Conservation (phyloP, 2,329 filamentous ascomycete species). For the Xylariaceae sp. region DNA sequence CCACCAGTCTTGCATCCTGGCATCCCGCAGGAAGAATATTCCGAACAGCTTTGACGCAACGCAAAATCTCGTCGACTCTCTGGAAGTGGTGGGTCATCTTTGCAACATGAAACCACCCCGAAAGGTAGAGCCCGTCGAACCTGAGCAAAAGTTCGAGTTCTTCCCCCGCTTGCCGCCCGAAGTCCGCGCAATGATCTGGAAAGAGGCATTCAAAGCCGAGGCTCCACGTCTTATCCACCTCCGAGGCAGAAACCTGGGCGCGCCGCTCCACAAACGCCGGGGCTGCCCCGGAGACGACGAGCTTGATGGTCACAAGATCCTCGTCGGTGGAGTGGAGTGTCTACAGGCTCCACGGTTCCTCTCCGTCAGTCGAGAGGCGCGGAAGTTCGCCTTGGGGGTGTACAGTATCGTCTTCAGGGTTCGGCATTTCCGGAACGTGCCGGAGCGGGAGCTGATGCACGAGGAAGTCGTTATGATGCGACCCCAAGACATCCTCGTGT, state of each 20-base stretch:
- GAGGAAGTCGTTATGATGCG: conserved; percentile 6
- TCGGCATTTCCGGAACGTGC: too few species aligned
- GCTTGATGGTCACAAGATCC: background rate
- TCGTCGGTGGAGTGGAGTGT: background rate
- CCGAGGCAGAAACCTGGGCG: background rate
- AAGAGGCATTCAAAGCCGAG: background rate
- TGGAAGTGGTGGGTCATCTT: too few species aligned
- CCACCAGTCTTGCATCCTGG: too few species aligned
- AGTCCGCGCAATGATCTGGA: conserved; percentile 6
- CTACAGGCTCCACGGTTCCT: background rate
- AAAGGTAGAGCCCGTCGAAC: too few species aligned
- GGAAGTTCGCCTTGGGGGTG: background rate
- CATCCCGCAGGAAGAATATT: too few species aligned
- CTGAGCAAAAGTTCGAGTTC: background rate
- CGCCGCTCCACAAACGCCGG: background rate
- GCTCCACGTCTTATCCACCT: conserved; percentile 6
- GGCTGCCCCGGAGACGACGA: background rate
- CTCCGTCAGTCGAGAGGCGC: background rate
- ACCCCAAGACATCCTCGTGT: conserved; percentile 7
- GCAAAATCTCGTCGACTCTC: too few species aligned
- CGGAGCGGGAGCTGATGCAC: too few species aligned
- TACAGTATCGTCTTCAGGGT: conserved; percentile 3
- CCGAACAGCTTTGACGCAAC: too few species aligned
- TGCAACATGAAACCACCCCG: too few species aligned
- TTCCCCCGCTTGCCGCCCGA: conserved; percentile 1